Percentiles rank a stretch among this genome's conserved stretches.
Conservation (phyloP, 2,329 filamentous ascomycete species). For the Thielaviopsis euricoi region DNA sequence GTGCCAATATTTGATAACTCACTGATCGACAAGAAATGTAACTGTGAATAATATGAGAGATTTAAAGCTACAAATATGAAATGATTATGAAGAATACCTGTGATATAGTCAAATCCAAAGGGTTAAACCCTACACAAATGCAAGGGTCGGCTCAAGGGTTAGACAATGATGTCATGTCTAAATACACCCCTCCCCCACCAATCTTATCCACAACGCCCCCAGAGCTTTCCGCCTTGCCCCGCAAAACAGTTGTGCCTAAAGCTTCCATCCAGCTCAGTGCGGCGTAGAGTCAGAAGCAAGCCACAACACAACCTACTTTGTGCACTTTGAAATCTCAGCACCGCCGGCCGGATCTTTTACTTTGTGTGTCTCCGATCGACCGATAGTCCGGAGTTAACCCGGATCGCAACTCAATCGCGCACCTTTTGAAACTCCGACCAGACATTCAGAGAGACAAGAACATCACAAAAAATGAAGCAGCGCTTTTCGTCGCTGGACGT, state of each 20-base stretch:
- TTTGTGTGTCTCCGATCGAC: background rate
- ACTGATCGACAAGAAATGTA: background rate
- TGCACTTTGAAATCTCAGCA: background rate
- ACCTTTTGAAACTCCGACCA: background rate
- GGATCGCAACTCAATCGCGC: background rate
- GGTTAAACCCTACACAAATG: too few relatives aligned
- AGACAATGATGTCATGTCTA: background rate
- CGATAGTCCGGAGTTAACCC: background rate
- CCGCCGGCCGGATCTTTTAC: background rate
- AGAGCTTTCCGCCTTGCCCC: background rate
- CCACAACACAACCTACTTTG: too few relatives aligned
- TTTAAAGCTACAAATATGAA: too few relatives aligned
- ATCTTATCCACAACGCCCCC: too few relatives aligned
- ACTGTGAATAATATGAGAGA: too few relatives aligned
- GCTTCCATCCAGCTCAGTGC: background rate
- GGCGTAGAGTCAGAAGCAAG: background rate
- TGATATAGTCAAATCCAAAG: too few relatives aligned
- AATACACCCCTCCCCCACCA: background rate
- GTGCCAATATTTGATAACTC: background rate
- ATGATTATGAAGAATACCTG: too few relatives aligned
- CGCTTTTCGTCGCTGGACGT: constrained; percentile 66
- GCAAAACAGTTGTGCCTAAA: background rate
- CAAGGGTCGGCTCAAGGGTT: background rate
- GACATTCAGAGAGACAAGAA: background rate
- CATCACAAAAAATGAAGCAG: constrained; percentile 48